Evolutionary conservation across 352 stramenopile species (phyloP), one percentile per base, ranked within the genome.

Genomic region (Phytopythium montanum): DNA sequence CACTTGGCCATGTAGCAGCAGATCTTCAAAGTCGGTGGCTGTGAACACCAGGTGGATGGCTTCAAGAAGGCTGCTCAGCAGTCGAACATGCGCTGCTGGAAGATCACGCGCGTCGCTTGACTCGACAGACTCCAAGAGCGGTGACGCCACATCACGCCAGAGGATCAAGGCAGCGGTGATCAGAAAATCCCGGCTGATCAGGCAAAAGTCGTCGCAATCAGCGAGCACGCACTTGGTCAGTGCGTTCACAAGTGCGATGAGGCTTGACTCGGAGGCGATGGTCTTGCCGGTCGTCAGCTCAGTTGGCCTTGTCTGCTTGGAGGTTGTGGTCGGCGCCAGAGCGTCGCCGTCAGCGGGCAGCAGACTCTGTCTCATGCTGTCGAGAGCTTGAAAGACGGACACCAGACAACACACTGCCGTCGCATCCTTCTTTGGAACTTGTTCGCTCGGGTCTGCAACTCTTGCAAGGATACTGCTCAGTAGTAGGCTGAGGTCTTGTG

Each of bases 1-100:
- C 14, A 90, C 54, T 26, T 79, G 68, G 0, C 65, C 74, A 38
- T 82, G 69, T 25, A 88, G 62, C 10, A 89, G 34, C 19, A 85
- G 8, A 48, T 90, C 82, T 14, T 89, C 79, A 36, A 81, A 75
- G 16, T 84, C 63, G 7, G 76, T 49, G 3, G 54, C 55, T 2
- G 48, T 68, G n/a, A 88, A 73, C 8, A 66, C 59, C 10, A 68
- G 46, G 36, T 90, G 78, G 21, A 85, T 64, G 5, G 70, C 48
- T 46, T 85, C 50, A 13, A 88, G 54, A 28, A 87, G 6, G 8
- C 71, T 61, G 26, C 60, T 66, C 3, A 71, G 48, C 2, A 81
- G 28, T 9, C 25, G 38, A 2, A 72, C 38, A 6, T 73, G 14
- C 16, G 52, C 7, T 5, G 46, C 66, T 34, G 70, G 54, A 5